Base-by-base conservation (phyloP, 495 filamentous ascomycete species). In the Mytilinidion resinicola region DNA sequence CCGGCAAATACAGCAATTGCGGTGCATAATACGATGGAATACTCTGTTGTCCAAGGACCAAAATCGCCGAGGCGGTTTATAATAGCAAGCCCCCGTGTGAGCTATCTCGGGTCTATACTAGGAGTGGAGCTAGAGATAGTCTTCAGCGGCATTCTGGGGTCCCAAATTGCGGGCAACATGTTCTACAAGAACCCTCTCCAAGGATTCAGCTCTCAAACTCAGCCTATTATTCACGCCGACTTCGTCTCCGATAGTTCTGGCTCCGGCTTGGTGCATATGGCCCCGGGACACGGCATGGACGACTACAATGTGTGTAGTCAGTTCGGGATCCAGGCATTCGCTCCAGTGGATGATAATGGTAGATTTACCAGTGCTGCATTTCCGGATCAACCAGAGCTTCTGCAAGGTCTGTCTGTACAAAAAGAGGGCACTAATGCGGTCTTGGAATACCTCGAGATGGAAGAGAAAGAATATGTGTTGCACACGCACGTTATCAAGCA, bases 221-320 rank as follows among this genome's bases (percentile, higher is more conserved):
- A 89, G 56, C 85, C 83, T 0, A 74, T 97, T 14, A 80, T 97
- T 49, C 78, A 84, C 51, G 95, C 88, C 4, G 78, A 87, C 56
- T 97, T 96, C 72, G 95, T 97, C 14, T 86, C 90, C 7, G 82
- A 85, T 0, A 82, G 85, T 36, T 95, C 91, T 25, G 93, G 93
- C 17, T 88, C 93, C 46, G 93, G 93, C 14, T 76, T 99, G 21
- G 95, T 97, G 41, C 93, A 99, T 73, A 80, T 88, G 50, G 93
- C 93, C 9, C 92, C 93, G 19, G 93, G 95, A 0, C 95, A 97
- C 66, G 93, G 93, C 38, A 90, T 95, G 77, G 93, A 99, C 36
- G 93, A 99, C 70, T 99, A 97, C 63, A 81, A 91, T 57, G 82
- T 88, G 7, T 96, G 92, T 70, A 76, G 77, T 44, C 55, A 72